Base-by-base conservation (phyloP, 371 early-diverging fungal genomes). In the Rhizopus stolonifer region DNA sequence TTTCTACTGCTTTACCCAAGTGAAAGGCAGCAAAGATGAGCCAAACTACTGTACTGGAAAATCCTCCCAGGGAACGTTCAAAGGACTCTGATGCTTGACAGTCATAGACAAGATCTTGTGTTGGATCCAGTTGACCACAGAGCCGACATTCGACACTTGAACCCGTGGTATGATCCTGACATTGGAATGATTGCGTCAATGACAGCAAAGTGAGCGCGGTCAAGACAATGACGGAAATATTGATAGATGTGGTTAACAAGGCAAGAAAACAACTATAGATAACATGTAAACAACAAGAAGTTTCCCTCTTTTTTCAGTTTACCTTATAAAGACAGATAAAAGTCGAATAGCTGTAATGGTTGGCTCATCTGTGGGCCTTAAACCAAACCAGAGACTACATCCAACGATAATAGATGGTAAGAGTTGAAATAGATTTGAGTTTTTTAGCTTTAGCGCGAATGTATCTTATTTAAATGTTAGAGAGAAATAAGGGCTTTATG, bases 1-100 rank as follows among this genome's bases (percentile, higher is more conserved):
- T 70, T 54, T 85, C 70, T 0, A 86, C 80, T 0, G 84, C 87
- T 25, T 77, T 81, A 29, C 88, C 88, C 7, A 88, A 64, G 63
- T 88, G 86, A 51, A 88, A 88, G 2, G 88, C 88, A 33, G 79
- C 73, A 64, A 86, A 88, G n/a, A 88, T 79, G 21, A 88, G 65
- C 87, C 87, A 88, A 1, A 79, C 75, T 2, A 87, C 79, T 3
- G 80, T 72, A 53, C 79, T 83, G 1, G 82, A 76, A 36, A 85
- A 85, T 0, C 87, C 86, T 21, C 77, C 73, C 0, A 84, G 54
- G 0, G 81, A 79, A 21, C 72, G 79, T 6, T 74, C 65, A 56
- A 86, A 84, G 11, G 83, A 64, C 18, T 81, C 81, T 25, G 31
- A 29, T 7, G 31, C 7, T 78, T 73, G 17, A 71, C 72, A 3